Percentiles rank a stretch among this genome's conserved stretches.
phyloP scores from a whole-genome alignment of 2,329 filamentous ascomycete genomes.

The Sphaerulina vaccinii region DNA sequence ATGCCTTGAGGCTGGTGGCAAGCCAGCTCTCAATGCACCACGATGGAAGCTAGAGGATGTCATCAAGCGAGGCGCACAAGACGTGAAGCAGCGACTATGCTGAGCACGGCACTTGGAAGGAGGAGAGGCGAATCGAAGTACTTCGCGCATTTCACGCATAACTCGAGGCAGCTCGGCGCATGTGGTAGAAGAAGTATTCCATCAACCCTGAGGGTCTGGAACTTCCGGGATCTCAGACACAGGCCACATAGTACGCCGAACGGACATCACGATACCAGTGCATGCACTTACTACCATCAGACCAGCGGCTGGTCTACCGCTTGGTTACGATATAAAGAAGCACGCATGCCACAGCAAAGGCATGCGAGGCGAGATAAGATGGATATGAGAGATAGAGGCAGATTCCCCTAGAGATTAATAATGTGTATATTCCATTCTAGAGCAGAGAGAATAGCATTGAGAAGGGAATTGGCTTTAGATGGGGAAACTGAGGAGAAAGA shows the following conservation, averaged over 20 bases:
- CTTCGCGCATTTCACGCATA: not conserved
- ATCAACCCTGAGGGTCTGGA: not conserved
- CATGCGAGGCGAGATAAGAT: not conserved
- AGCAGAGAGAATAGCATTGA: slow-evolving; percentile 10
- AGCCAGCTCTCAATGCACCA: slow-evolving; percentile 59
- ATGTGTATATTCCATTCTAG: slow-evolving; percentile 13
- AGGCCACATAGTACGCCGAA: not conserved
- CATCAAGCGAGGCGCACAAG: slow-evolving; percentile 69
- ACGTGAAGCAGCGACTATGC: slow-evolving; percentile 68
- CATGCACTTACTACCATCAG: not conserved
- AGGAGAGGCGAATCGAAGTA: not conserved
- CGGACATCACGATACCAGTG: not conserved
- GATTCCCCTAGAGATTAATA: slow-evolving; percentile 3
- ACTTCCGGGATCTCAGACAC: too few species aligned
- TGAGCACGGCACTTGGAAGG: not conserved
- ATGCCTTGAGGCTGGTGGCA: slow-evolving; percentile 50
- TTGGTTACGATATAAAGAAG: not conserved
- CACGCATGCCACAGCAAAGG: not conserved
- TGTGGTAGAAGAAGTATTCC: not conserved
- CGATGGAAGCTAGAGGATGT: slow-evolving; percentile 78
- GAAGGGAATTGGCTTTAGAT: slow-evolving; percentile 1
- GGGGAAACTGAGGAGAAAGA: not conserved
- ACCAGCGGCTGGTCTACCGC: slow-evolving; percentile 2
- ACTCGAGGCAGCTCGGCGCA: not conserved
- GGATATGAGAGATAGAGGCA: not conserved